Evolutionary conservation across 106 monocot species (phyloP).

Genomic region (Allium cepa): DNA sequence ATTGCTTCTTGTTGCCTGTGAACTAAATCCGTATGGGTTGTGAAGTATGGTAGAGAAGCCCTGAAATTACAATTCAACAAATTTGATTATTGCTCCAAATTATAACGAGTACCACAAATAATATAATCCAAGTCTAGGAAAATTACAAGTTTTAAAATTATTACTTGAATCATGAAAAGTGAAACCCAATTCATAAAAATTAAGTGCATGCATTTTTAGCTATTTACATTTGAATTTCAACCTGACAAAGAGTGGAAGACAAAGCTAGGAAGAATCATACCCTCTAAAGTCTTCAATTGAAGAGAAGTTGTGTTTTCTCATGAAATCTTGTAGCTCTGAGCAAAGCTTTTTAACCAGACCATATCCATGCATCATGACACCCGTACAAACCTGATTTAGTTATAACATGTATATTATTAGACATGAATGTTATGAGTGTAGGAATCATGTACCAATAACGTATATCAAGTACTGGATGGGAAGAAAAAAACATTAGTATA

Average conservation of each 20-base stretch:
- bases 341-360: slow-evolving; percentile 21
- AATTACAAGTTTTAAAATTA: no score
- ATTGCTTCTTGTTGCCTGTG: slow-evolving; percentile 80
- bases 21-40: slow-evolving; percentile 92
- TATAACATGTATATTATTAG: background rate
- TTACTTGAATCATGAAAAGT: no score
- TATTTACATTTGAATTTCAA: no score
- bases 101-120: no score
- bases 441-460: no score
- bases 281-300: slow-evolving; percentile 27
- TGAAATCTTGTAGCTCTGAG: slow-evolving; percentile 26
- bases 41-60: slow-evolving; percentile 84
- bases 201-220: no score
- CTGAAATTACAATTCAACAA: slow-evolving; percentile 16
- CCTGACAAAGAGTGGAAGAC: no score
- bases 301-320: slow-evolving; percentile 26
- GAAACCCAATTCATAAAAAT: no score
- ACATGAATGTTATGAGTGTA: no score
- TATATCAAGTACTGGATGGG: no score
- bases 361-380: slow-evolving; percentile 23
- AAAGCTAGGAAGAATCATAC: background rate
- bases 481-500: no score
- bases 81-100: background rate
- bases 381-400: slow-evolving; percentile 11
- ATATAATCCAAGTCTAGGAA: no score